A percentile compares a stretch with the other conserved stretches of the same genome.
Conservation (phyloP, 2,329 filamentous ascomycete genomes). For the Fonsecaea pedrosoi region DNA sequence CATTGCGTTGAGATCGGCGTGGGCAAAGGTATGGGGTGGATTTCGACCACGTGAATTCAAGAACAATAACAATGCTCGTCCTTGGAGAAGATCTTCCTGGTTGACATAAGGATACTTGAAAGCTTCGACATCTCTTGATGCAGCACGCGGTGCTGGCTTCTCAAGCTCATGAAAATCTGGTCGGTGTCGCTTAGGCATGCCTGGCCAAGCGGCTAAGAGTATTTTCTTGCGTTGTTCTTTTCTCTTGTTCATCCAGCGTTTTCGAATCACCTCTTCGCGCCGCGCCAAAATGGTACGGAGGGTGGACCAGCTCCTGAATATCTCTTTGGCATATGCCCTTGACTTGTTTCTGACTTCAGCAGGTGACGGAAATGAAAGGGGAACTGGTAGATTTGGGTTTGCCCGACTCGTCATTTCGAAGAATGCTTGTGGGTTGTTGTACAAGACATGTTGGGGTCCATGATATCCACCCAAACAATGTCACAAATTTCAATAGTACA, state of each 20-base stretch:
- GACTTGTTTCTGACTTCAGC: constrained; percentile 32
- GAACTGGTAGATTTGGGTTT: constrained; percentile 19
- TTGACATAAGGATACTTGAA: constrained; percentile 65
- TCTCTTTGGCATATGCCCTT: constrained; percentile 37
- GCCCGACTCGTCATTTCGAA: constrained; percentile 15
- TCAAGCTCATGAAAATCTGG: constrained; percentile 56
- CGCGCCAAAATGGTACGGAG: constrained; percentile 56
- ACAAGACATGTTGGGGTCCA: constrained; percentile 19
- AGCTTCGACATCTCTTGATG: constrained; percentile 21
- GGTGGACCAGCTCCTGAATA: constrained; percentile 47
- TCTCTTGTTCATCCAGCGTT: constrained; percentile 63
- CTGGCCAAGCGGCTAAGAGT: constrained; percentile 58
- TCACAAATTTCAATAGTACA: constrained; percentile 4
- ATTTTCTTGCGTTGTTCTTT: constrained; percentile 54
- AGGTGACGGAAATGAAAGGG: constrained; percentile 19
- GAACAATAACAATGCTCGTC: constrained; percentile 57
- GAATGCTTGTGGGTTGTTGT: constrained; percentile 17
- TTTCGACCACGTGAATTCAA: constrained; percentile 61
- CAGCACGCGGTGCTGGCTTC: constrained; percentile 21
- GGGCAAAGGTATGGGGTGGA: constrained; percentile 56
- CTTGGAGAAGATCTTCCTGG: constrained; percentile 59
- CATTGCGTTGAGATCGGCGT: constrained; percentile 50
- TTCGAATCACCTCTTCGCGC: constrained; percentile 60
- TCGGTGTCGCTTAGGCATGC: constrained; percentile 58
- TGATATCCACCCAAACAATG: constrained; percentile 9